Evolutionary conservation across 1,284 basidiomycete species (phyloP), one percentile per base, ranked within the genome.

Genomic region (Trametes sp.): DNA sequence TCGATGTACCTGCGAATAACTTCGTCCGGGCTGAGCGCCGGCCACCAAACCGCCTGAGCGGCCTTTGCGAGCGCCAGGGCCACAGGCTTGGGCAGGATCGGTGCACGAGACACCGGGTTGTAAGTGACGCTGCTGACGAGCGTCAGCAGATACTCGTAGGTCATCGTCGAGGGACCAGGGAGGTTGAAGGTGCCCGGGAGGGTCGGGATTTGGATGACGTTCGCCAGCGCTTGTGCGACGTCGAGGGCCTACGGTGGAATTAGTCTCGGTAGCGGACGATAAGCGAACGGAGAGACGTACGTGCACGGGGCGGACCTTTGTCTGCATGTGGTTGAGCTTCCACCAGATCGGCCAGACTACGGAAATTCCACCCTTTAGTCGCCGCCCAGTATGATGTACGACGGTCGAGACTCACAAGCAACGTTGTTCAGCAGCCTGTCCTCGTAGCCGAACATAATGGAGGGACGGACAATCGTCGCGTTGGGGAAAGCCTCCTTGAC

Each of bases 351-450:
- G 93, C 86, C 91, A 97, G 70, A 87, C 94, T 94, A 66, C 45
- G 29, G 7, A 36, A 19, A 19, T 24, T 8, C 31, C 44, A 33
- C 56, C 54, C 45, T 44, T 61, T 45, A 56, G 57, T 48, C 51
- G 35, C 31, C 53, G 54, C 42, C 16, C 77, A 73, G 64, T 69
- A 80, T 61, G 73, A 75, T 73, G 66, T 19, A 24, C 26, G 42
- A 38, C n/a, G 28, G 21, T 21, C 36, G 45, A 26, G 16, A 85
- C 91, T 78, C 76, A 95, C 94, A 81, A 53, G 95, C 92, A 78
- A 98, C 94, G 76, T 94, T 95, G 78, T 95, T 98, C 73, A 99
- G 78, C 59, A 99, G 81, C 76, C 93, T 94, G 81, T 99, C 97
- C 80, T 99, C 98, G 74, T 93, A 89, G 16, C 97, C 97, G 78